phyloP scores from a whole-genome alignment of 805 yeast genomes.

The Metschnikowia anglica region DNA sequence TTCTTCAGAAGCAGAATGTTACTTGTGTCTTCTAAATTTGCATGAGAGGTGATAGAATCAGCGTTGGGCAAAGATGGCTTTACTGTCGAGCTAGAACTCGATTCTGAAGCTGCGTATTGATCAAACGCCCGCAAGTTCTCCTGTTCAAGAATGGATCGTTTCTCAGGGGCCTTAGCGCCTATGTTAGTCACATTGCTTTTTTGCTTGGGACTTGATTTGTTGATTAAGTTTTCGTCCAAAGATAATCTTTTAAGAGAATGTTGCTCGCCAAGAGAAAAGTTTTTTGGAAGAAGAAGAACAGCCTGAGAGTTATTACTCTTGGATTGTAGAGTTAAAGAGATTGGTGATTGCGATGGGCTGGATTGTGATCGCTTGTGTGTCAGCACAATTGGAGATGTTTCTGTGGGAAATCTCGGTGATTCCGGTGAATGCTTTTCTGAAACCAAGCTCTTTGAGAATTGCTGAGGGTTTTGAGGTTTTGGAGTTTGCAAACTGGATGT shows the following conservation, averaged over 20 bases:
- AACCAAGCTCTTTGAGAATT: constrained; percentile 11
- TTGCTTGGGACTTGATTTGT: constrained; percentile 5
- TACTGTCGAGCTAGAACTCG: not conserved
- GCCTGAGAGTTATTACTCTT: constrained; percentile 37
- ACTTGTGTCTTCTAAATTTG: not conserved
- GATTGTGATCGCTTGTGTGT: constrained; percentile 31
- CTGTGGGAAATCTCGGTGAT: constrained; percentile 10
- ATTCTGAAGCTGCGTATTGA: not conserved
- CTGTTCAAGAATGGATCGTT: not conserved
- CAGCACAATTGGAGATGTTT: constrained; percentile 5
- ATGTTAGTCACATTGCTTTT: constrained; percentile 21
- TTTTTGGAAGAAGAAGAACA: constrained; percentile 50
- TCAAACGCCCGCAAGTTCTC: not conserved
- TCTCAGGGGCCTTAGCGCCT: constrained; percentile 13
- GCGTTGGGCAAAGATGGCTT: not conserved
- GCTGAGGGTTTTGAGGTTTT: constrained; percentile 31
- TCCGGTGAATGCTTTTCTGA: constrained; percentile 12
- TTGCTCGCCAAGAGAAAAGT: constrained; percentile 36
- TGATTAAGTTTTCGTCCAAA: constrained; percentile 7
- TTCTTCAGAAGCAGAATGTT: not conserved
- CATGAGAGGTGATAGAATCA: not conserved
- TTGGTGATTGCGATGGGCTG: constrained; percentile 32
- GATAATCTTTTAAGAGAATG: constrained; percentile 27
- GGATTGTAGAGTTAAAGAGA: constrained; percentile 11
- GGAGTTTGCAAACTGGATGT: constrained; percentile 31